Conservation (phyloP, 257 asterid species). For the Cordia subcordata region DNA sequence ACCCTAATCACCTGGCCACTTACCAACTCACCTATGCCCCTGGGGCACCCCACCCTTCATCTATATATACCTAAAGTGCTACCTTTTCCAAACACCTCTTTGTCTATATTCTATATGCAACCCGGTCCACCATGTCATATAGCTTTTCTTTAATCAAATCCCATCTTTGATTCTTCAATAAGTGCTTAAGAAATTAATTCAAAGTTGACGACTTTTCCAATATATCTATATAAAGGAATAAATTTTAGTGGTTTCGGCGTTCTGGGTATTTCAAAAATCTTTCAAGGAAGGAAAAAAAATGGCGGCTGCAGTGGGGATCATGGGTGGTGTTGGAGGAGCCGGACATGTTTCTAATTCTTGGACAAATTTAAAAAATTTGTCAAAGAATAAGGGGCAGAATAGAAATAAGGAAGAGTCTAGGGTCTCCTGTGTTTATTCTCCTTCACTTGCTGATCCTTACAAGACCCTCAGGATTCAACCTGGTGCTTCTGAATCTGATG, state of each 20-base stretch:
- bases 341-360: neutral
- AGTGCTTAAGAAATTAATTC: too few relatives aligned
- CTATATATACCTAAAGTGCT: neutral
- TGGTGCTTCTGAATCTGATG: slow-evolving; percentile 78
- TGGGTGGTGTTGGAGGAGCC: slow-evolving; percentile 1
- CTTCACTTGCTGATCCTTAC: slow-evolving; percentile 47
- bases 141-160: too few relatives aligned
- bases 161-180: too few relatives aligned
- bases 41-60: neutral
- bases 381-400: slow-evolving; percentile 13
- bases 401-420: slow-evolving; percentile 21
- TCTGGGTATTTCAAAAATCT: neutral
- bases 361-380: neutral
- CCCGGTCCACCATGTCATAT: neutral
- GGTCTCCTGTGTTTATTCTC: slow-evolving; percentile 44
- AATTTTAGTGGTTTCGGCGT: neutral
- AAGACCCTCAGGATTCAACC: slow-evolving; percentile 52
- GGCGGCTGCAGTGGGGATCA: neutral
- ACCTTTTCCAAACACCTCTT: neutral
- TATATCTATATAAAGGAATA: neutral
- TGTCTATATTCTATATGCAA: neutral
- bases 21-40: too few relatives aligned
- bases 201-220: too few relatives aligned
- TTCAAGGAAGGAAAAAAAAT: neutral
- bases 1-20: too few relatives aligned